Conservation (phyloP, 352 stramenopile genomes). For the Phytophthora fragariae region DNA sequence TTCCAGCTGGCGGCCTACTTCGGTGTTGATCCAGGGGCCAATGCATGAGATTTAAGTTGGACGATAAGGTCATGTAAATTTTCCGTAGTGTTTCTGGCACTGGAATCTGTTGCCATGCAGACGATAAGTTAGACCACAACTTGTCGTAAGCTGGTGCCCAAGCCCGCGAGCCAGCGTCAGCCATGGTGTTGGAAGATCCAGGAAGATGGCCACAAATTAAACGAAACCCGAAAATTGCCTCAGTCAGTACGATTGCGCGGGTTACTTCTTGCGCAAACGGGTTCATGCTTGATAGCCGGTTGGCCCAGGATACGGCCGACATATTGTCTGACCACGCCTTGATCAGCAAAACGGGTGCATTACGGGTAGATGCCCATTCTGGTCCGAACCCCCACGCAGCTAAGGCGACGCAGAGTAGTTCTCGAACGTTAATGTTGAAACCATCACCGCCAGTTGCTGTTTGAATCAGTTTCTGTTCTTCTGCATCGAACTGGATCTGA, state of each 20-base stretch:
- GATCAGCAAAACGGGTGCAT: not conserved
- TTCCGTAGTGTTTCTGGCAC: slow-evolving; percentile 2
- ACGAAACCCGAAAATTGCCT: slow-evolving; percentile 9
- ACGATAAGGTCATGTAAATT: slow-evolving; percentile 20
- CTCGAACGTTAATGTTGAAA: slow-evolving; percentile 11
- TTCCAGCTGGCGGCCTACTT: slow-evolving; percentile 9
- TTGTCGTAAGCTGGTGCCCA: not conserved
- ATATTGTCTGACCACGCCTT: slow-evolving; percentile 17
- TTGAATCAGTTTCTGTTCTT: not conserved
- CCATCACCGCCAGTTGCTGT: not conserved
- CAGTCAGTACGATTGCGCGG: slow-evolving; percentile 12
- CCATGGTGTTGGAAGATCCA: not conserved
- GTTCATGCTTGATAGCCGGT: slow-evolving; percentile 9
- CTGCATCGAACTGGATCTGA: slow-evolving; percentile 2
- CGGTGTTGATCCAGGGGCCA: not conserved
- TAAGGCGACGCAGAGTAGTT: not conserved
- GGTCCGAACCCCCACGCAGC: not conserved
- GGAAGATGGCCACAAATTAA: not conserved
- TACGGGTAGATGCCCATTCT: not conserved
- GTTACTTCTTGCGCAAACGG: not conserved
- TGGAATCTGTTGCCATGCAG: slow-evolving; percentile 8
- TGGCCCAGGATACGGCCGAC: slow-evolving; percentile 3
- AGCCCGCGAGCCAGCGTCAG: slow-evolving; percentile 7
- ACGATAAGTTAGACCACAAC: slow-evolving; percentile 21
- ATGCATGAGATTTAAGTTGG: slow-evolving; percentile 4